These are phyloP conservation scores for Oligophagozyma castellii DNA, from an alignment of 1,139 yeast species.

Conservation along the genomic window DNA sequence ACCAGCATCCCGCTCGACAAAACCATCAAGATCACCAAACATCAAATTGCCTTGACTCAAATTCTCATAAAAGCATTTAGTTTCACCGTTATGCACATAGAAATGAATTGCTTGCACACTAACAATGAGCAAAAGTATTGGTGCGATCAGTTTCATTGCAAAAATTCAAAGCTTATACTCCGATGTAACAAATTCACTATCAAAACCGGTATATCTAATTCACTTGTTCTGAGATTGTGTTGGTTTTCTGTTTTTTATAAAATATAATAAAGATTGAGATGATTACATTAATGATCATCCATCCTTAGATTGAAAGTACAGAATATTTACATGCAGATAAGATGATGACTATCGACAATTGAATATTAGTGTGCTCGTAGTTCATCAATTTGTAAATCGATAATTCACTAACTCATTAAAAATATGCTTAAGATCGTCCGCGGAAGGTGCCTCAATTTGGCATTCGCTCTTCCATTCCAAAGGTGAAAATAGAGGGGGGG, in stretches of 20 bases:
- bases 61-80: slow-evolving; percentile 41
- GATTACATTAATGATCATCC: background rate
- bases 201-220: background rate
- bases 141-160: background rate
- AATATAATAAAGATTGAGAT: background rate
- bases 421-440: too few relatives aligned
- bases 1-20: slow-evolving; percentile 22
- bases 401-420: too few relatives aligned
- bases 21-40: slow-evolving; percentile 31
- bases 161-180: background rate
- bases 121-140: background rate
- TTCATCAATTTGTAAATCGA: too few relatives aligned
- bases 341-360: too few relatives aligned
- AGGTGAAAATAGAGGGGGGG: too few relatives aligned
- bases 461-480: too few relatives aligned
- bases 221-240: too few relatives aligned
- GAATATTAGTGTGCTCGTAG: too few relatives aligned
- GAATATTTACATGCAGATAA: too few relatives aligned
- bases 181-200: background rate
- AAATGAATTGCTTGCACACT: slow-evolving; percentile 17
- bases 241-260: background rate
- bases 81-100: slow-evolving; percentile 22
- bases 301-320: too few relatives aligned
- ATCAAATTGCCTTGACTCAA: slow-evolving; percentile 36
- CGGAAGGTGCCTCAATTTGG: too few relatives aligned